Evolutionary conservation across 1,139 yeast species (phyloP), one percentile per base, ranked within the genome.

Genomic region (Blastobotrys apis): DNA sequence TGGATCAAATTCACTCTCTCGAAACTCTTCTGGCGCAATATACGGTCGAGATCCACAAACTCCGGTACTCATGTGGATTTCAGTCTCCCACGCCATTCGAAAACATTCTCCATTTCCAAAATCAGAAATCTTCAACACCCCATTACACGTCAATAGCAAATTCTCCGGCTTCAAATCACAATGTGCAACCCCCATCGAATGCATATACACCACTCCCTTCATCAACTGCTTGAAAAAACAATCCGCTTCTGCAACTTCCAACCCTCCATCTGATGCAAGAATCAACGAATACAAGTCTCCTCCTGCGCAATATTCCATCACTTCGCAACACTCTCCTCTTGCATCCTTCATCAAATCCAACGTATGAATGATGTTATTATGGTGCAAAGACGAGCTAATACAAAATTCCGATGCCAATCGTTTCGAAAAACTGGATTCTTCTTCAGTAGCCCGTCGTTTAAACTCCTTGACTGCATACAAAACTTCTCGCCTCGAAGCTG

Each of bases 61-160:
- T 10, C 97, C 97, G 47, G 80, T 81, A 54, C 88, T 80, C 51
- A 84, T 64, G 62, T 87, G 96, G 35, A 90, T 77, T 27, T 86
- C 88, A 40, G 75, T 74, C 59, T 92, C 97, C 97, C 97, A 92
- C 0, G 97, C 97, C 92, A 88, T 88, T 52, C 82, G 80, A 67
- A 92, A 92, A 63, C 97, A 90, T 64, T 88, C 97, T 33, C 95
- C 87, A 60, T 87, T 88, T 42, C 98, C 98, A 62, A 92, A 92
- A 66, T 92, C 98, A 2, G 96, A 85, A 51, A 92, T 88, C 63
- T 92, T 92, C 48, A 92, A 67, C 19, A 76, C 71, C 32, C 98
- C 98, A 50, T 75, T 73, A 44, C 82, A 80, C 1, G 97, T 87
- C 39, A 92, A 69, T 45, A 92, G 68, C 32, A 92, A 66, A 64